Evolutionary conservation across 441 rosid genomes (phyloP).

Genomic region (Dalechampia spathulata): DNA sequence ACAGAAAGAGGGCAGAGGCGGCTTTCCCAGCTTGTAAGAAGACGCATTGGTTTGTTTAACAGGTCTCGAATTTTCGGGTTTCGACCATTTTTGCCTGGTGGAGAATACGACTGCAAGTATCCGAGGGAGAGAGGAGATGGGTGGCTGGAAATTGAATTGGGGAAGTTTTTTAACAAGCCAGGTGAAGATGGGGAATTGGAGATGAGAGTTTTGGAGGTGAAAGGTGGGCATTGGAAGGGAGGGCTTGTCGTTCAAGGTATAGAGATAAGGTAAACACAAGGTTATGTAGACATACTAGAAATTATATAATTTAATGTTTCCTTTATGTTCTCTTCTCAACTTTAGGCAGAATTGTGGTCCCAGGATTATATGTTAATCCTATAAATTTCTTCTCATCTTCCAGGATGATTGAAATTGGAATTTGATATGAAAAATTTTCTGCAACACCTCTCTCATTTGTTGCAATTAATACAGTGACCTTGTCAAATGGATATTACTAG

Average conservation of each 20-base stretch:
- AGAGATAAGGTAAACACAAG: slow-evolving; percentile 50
- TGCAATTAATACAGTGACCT: too few relatives aligned
- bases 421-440: too few relatives aligned
- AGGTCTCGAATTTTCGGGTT: background rate
- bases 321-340: background rate
- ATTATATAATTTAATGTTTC: background rate
- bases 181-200: slow-evolving; percentile 26
- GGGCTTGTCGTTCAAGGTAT: slow-evolving; percentile 43
- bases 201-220: slow-evolving; percentile 29
- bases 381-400: too few relatives aligned
- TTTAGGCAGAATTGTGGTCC: too few relatives aligned
- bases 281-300: background rate
- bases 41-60: background rate
- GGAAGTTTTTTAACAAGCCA: slow-evolving; percentile 28
- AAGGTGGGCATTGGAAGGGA: slow-evolving; percentile 23
- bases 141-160: slow-evolving; percentile 47
- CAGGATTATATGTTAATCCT: too few relatives aligned
- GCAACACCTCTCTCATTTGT: too few relatives aligned
- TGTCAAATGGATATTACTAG: too few relatives aligned
- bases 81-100: background rate
- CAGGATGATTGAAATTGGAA: too few relatives aligned
- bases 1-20: slow-evolving; percentile 1
- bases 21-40: background rate
- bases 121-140: slow-evolving; percentile 30
- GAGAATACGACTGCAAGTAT: background rate